These are phyloP conservation scores for Elsinoe necatrix DNA, from an alignment of 2,329 filamentous ascomycete genomes.

Conservation along the genomic window DNA sequence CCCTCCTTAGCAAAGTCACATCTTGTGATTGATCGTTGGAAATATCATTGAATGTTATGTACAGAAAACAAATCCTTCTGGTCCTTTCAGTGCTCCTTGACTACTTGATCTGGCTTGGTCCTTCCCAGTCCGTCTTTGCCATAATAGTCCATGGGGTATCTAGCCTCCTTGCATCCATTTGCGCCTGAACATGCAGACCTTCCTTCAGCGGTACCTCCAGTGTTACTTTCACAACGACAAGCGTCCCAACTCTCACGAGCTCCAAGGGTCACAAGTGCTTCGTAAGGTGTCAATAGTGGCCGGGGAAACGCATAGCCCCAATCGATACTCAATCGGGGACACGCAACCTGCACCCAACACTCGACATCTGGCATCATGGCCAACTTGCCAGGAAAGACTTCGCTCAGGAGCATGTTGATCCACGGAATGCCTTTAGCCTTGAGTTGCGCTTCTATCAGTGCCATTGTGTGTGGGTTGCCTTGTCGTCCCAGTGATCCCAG, in stretches of 20 bases:
- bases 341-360: slow-evolving; percentile 97
- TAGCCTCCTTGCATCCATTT: slow-evolving; percentile 21
- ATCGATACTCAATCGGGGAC: slow-evolving; percentile 92
- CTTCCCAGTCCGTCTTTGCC: slow-evolving; percentile 82
- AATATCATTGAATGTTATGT: background rate
- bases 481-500: slow-evolving; percentile 86
- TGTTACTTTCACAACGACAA: slow-evolving; percentile 15
- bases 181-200: slow-evolving; percentile 22
- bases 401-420: slow-evolving; percentile 77
- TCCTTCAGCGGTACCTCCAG: background rate
- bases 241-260: slow-evolving; percentile 59
- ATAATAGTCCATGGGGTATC: slow-evolving; percentile 98
- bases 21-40: background rate
- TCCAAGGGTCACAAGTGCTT: slow-evolving; percentile 83
- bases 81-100: background rate
- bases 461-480: slow-evolving; percentile 89
- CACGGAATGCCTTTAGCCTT: slow-evolving; percentile 64
- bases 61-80: background rate
- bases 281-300: slow-evolving; percentile 86
- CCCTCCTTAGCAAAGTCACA: background rate
- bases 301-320: slow-evolving; percentile 95
- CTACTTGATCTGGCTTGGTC: slow-evolving; percentile 45
- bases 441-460: slow-evolving; percentile 72
- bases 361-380: slow-evolving; percentile 89
- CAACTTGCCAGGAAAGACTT: slow-evolving; percentile 94